Evolutionary conservation across 2,329 filamentous ascomycete species (phyloP), one percentile per base, ranked within the genome.

Genomic region (Paecilomyces formosus): DNA sequence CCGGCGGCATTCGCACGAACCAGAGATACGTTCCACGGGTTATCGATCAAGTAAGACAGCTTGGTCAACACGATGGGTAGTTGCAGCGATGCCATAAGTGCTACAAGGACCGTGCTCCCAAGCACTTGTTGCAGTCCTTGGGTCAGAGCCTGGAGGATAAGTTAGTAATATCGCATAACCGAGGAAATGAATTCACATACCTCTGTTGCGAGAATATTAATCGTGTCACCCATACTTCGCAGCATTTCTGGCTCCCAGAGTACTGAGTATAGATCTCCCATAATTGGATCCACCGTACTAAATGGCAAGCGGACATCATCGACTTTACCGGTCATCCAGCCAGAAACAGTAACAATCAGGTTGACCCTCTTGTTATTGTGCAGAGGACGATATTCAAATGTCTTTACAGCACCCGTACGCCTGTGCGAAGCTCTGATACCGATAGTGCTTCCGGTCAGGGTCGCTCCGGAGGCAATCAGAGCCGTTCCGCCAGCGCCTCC

Each of bases 291-390:
- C 6, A 99, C 88, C 0, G 95, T 99, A 77, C 92, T 97, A 75
- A 89, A 99, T 7, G 94, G 94, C 68, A 99, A 77, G 60, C 94
- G 89, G 55, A 99, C 92, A 72, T 99, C 94, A 76, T 99, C 94
- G 56, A 96, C 87, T 70, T 96, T 97, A 68, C 95, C 94, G 49
- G 91, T 97, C 89, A 99, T 95, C 94, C 94, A 99, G 3, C 94
- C 94, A 0, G 93, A 92, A 30, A 99, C 85, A 0, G 94, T 97
- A 45, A 99, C 86, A 63, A 99, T 94, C 30, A 99, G 82, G 67
- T 99, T 97, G 45, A 97, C 90, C 59, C 92, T 84, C 76, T 99
- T 99, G 76, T 97, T 97, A 78, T 99, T 99, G 79, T 97, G 92
- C 53, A 99, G 78, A 6, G 94, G 94, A 52, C 93, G 85, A 72